Evolutionary conservation across 306 rosid species (phyloP), one percentile per base, ranked within the genome.

Genomic region (Pterocarpus macrocarpus): DNA sequence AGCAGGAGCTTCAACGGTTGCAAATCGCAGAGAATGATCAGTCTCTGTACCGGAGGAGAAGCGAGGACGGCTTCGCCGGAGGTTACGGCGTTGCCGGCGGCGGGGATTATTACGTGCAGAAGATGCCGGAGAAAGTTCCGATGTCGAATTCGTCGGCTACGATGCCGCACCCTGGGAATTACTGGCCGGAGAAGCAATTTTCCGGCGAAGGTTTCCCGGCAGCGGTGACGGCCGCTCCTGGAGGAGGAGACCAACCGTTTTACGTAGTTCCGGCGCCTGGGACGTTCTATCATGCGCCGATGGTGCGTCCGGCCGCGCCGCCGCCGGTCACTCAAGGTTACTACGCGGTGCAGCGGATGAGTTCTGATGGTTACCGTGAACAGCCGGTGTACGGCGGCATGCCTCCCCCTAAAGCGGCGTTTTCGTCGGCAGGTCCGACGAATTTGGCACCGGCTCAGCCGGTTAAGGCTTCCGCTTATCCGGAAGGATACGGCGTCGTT

Each of bases 351-450:
- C 97, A 85, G 79, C 78, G 97, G 35, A 81, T 86, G 89, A 59
- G 79, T 15, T 53, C 91, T 2, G 96, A 94, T 11, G 87, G 81
- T 15, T 89, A 87, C 92, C 93, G 97, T 43, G 98, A 94, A 1
- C 94, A 89, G 75, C 89, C 86, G 64, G 79, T 90, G 43, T 91
- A 91, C 77, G 85, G 88, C 47, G 86, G 87, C 0, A 49, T 80
- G 5, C 86, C 76, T 1, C 87, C 52, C 1, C 72, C 2, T 32
- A 85, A 63, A 7, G 43, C 79, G 3, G 71, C 77, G 32, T 81
- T 76, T 41, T 84, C 80, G 7, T 84, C 84, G 0, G 85, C 73
- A 32, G 79, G 86, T 22, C 64, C 87, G 0, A 44, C 88, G 55
- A 11, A 79, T 0, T 17, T 89, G 13, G 81, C 81, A 49, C 86